A percentile compares a stretch with the other conserved stretches of the same genome.
Conservation (phyloP, 805 yeast species). For the Wickerhamomyces canadensis region DNA sequence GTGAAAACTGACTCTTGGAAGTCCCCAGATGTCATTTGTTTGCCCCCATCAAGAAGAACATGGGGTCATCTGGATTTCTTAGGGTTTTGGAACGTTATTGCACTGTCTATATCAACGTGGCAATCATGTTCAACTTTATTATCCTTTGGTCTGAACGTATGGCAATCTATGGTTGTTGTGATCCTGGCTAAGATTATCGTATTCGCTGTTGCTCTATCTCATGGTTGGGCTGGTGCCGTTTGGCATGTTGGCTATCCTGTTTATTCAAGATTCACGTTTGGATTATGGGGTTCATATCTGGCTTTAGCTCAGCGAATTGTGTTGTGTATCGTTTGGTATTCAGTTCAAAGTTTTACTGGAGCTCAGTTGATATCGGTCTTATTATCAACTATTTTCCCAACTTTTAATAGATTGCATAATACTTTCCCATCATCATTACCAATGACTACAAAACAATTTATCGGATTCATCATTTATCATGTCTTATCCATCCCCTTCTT, state of each 20-base stretch:
- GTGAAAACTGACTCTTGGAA: constrained; percentile 25
- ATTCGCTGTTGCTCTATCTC: constrained; percentile 34
- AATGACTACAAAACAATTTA: constrained; percentile 37
- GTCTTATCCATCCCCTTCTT: constrained; percentile 26
- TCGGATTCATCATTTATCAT: constrained; percentile 36
- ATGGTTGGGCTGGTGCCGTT: constrained; percentile 42
- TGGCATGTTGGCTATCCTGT: constrained; percentile 48
- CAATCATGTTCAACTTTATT: constrained; percentile 37
- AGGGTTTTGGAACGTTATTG: constrained; percentile 37
- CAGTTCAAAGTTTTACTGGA: constrained; percentile 41
- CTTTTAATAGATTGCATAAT: constrained; percentile 34
- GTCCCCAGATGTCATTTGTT: constrained; percentile 37
- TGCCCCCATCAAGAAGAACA: constrained; percentile 38
- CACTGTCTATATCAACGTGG: constrained; percentile 35
- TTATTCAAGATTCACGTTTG: constrained; percentile 38
- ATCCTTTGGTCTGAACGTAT: constrained; percentile 37
- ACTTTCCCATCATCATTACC: constrained; percentile 33
- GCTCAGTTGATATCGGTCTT: constrained; percentile 37
- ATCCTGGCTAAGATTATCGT: constrained; percentile 37
- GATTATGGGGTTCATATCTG: constrained; percentile 38
- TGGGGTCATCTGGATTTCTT: constrained; percentile 41
- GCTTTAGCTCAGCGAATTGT: constrained; percentile 40
- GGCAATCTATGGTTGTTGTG: constrained; percentile 38
- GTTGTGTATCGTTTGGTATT: constrained; percentile 41
- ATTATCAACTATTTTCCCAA: constrained; percentile 32